Percentiles rank a stretch among this genome's conserved stretches.
These are phyloP conservation scores for Coelastrella sp. DNA, from an alignment of 139 green algal species.

Conservation along the genomic window DNA sequence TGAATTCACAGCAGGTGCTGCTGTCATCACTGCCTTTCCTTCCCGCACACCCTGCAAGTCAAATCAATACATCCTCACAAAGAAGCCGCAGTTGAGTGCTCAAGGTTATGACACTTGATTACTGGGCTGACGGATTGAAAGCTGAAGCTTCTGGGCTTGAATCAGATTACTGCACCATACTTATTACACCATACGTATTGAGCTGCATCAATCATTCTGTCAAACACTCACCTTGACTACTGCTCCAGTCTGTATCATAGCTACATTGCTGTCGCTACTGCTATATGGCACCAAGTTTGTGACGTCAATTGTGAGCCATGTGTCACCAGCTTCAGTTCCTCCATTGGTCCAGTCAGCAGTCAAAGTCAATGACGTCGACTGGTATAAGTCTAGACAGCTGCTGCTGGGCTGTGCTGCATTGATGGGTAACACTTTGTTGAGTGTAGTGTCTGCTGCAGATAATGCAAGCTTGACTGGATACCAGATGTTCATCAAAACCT, in stretches of 20 bases:
- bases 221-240: conserved; percentile 11
- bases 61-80: background rate
- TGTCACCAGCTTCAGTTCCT: conserved; percentile 14
- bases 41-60: background rate
- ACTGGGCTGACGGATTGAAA: too few relatives aligned
- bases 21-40: background rate
- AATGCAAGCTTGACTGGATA: conserved; percentile 31
- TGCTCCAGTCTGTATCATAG: conserved; percentile 16
- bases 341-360: conserved; percentile 55
- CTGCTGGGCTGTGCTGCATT: conserved; percentile 46
- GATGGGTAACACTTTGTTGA: conserved; percentile 60
- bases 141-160: too few relatives aligned
- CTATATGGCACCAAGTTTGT: conserved; percentile 40
- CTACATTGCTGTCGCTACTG: conserved; percentile 44
- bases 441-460: conserved; percentile 46
- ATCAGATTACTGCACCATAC: background rate
- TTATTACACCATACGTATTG: too few relatives aligned
- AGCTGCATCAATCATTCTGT: background rate
- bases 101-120: too few relatives aligned
- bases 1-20: background rate
- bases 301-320: conserved; percentile 43
- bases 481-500: conserved; percentile 45
- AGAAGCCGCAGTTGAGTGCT: too few relatives aligned
- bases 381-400: conserved; percentile 30
- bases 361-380: conserved; percentile 44